Evolutionary conservation across 768 basidiomycete species (phyloP).

Genomic region (Neoboletus magnificus): DNA sequence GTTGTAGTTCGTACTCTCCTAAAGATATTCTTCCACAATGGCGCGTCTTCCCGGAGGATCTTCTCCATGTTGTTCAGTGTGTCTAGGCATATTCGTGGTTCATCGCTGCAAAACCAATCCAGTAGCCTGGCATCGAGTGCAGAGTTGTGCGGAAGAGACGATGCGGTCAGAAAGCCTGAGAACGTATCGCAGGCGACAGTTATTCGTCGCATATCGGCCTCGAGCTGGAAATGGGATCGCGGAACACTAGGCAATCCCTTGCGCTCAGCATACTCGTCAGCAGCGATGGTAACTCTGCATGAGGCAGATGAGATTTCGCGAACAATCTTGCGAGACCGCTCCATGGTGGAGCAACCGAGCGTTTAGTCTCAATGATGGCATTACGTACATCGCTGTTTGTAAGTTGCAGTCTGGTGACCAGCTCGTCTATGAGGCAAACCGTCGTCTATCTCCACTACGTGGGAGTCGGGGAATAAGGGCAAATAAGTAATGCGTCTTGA

Average conservation of each 20-base stretch:
- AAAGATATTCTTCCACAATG: not conserved
- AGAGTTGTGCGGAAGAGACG: not conserved
- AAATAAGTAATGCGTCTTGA: too few relatives aligned
- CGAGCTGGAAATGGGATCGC: not conserved
- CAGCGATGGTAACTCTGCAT: not conserved
- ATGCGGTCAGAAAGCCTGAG: not conserved
- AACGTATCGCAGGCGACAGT: not conserved
- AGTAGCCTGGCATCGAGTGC: not conserved
- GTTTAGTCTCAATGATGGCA: too few relatives aligned
- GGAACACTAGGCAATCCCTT: not conserved
- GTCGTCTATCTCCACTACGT: too few relatives aligned
- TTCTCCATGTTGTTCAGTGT: not conserved
- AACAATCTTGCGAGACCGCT: not conserved
- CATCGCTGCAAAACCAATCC: not conserved
- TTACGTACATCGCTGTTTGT: too few relatives aligned
- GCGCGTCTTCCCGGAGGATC: not conserved
- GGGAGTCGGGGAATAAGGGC: too few relatives aligned
- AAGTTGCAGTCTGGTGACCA: too few relatives aligned
- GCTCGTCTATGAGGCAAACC: too few relatives aligned
- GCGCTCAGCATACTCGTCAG: not conserved
- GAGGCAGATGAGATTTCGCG: not conserved
- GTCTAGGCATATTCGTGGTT: not conserved
- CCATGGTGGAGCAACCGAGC: not conserved
- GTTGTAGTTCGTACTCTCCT: not conserved
- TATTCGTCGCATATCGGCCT: not conserved